Conservation (phyloP, 2,329 filamentous ascomycete genomes). For the Diplodia mutila region DNA sequence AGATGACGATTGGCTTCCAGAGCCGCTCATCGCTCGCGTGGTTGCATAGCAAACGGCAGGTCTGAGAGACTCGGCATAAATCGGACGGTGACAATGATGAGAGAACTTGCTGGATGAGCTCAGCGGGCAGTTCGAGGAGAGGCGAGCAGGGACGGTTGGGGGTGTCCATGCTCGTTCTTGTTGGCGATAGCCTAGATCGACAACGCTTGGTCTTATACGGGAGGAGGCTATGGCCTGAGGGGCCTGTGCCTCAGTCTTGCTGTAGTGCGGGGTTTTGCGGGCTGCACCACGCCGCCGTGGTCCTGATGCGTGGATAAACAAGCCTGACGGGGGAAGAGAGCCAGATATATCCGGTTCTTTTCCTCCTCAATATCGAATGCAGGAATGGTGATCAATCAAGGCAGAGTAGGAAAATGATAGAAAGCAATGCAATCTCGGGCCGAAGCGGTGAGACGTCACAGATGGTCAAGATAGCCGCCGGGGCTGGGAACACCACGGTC, state of each 20-base stretch:
- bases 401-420: background rate
- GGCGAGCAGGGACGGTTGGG: constrained; percentile 28
- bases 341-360: constrained; percentile 1
- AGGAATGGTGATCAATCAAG: constrained; percentile 10
- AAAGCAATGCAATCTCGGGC: background rate
- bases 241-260: constrained; percentile 15
- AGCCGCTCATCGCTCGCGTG: constrained; percentile 68
- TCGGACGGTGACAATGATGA: constrained; percentile 67
- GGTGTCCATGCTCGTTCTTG: constrained; percentile 5
- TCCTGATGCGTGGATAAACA: background rate
- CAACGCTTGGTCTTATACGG: constrained; percentile 12
- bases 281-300: background rate
- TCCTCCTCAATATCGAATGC: background rate
- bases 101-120: constrained; percentile 75
- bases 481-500: background rate
- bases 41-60: constrained; percentile 62
- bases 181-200: constrained; percentile 19
- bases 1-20: constrained; percentile 73
- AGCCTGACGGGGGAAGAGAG: background rate
- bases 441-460: constrained; percentile 5
- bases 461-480: background rate
- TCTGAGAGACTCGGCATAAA: constrained; percentile 62
- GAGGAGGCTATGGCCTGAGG: constrained; percentile 4
- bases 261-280: constrained; percentile 5
- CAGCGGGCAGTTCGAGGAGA: constrained; percentile 67